Evolutionary conservation across 306 rosid genomes (phyloP).

Genomic region (Astragalus membranaceus): DNA sequence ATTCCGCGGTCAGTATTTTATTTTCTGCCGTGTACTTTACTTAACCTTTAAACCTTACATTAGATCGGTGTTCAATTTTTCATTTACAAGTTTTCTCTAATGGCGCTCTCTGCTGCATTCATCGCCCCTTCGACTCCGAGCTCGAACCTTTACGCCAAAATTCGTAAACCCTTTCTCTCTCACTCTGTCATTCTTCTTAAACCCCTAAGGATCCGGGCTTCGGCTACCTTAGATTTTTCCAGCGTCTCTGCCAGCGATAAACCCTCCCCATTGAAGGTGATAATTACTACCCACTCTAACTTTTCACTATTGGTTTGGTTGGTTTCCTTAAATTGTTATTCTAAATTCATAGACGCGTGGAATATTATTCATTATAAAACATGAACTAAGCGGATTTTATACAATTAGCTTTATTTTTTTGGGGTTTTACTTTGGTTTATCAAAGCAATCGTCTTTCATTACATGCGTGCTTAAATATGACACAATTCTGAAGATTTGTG

Average conservation of each 20-base stretch:
- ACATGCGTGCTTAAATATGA: neutral
- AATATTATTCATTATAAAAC: neutral
- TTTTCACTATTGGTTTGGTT: neutral
- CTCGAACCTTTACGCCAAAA: constrained; percentile 28
- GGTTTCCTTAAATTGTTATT: neutral
- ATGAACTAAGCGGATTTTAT: neutral
- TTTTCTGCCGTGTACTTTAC: constrained; percentile 7
- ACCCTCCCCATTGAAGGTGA: constrained; percentile 60
- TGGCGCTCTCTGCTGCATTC: constrained; percentile 66
- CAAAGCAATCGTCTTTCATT: neutral
- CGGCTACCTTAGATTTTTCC: constrained; percentile 70
- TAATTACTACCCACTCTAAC: neutral
- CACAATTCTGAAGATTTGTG: neutral
- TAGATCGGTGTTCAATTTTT: neutral
- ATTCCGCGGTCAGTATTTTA: constrained; percentile 16
- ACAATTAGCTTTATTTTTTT: neutral
- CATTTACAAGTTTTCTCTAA: constrained; percentile 11
- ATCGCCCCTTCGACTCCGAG: constrained; percentile 44
- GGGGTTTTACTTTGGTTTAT: neutral
- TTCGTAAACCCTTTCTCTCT: constrained; percentile 33
- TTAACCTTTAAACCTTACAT: neutral
- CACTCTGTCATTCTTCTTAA: constrained; percentile 26
- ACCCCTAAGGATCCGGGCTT: constrained; percentile 55
- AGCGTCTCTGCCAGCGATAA: constrained; percentile 46
- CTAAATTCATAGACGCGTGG: neutral